Conservation (phyloP, 495 filamentous ascomycete genomes). For the Cercophora newfieldiana region DNA sequence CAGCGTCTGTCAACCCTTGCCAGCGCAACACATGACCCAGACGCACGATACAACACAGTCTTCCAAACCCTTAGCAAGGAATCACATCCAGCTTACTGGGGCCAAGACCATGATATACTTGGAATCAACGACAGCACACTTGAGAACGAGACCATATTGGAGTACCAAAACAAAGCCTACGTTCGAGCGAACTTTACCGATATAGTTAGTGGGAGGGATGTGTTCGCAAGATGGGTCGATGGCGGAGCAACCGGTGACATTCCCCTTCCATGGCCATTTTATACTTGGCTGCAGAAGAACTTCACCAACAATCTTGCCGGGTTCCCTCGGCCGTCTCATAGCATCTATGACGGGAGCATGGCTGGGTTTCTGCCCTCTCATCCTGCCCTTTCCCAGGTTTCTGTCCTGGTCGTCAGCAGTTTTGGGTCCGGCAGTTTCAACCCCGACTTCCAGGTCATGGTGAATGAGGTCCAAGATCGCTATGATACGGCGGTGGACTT, state of each 20-base stretch:
- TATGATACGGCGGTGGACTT: constrained; percentile 21
- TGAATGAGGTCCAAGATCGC: neutral
- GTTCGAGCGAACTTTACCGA: constrained; percentile 22
- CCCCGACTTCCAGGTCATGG: too few relatives aligned
- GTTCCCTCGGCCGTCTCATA: constrained; percentile 14
- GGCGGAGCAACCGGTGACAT: too few relatives aligned
- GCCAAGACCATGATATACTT: constrained; percentile 22
- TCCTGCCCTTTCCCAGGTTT: constrained; percentile 1
- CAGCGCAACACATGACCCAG: constrained; percentile 31
- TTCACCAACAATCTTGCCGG: constrained; percentile 1
- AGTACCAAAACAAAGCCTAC: constrained; percentile 15
- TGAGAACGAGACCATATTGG: constrained; percentile 19
- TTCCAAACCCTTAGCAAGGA: constrained; percentile 15
- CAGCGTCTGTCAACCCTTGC: neutral
- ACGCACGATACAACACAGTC: constrained; percentile 34
- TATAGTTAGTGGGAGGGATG: constrained; percentile 13
- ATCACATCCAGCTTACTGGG: neutral
- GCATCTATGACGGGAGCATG: neutral
- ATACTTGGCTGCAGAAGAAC: neutral
- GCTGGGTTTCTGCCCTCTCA: constrained; percentile 1
- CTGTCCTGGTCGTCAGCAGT: constrained; percentile 18
- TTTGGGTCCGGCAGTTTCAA: constrained; percentile 4
- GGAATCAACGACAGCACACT: too few relatives aligned
- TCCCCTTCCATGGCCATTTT: neutral
- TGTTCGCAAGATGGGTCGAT: too few relatives aligned